These are phyloP conservation scores for Candida chilensis DNA, from an alignment of 805 yeast species.

Conservation along the genomic window DNA sequence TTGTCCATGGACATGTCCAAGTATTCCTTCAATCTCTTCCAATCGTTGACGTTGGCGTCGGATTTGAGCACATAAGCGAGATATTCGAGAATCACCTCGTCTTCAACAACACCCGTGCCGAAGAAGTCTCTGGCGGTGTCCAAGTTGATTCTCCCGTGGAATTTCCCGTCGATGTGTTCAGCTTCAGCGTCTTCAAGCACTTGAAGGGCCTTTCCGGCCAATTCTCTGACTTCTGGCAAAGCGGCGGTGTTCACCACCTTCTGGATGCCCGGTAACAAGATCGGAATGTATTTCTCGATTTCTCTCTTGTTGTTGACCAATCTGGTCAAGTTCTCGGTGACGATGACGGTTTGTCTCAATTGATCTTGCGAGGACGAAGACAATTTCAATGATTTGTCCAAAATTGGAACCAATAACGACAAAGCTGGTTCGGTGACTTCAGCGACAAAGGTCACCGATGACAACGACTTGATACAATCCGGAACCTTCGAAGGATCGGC, in stretches of 20 bases:
- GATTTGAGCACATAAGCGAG: slow-evolving; percentile 43
- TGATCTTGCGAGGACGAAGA: slow-evolving; percentile 92
- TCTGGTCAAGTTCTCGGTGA: slow-evolving; percentile 91
- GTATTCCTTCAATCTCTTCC: slow-evolving; percentile 53
- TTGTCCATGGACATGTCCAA: slow-evolving; percentile 20
- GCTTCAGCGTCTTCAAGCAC: slow-evolving; percentile 78
- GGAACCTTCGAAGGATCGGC: slow-evolving; percentile 88
- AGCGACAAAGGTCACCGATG: slow-evolving; percentile 94
- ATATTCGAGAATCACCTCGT: slow-evolving; percentile 34
- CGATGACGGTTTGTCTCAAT: slow-evolving; percentile 92
- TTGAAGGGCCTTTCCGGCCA: slow-evolving; percentile 77
- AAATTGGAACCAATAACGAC: slow-evolving; percentile 83
- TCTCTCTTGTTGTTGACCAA: slow-evolving; percentile 90
- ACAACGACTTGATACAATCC: slow-evolving; percentile 77
- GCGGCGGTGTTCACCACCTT: slow-evolving; percentile 87
- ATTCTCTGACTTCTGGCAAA: slow-evolving; percentile 90
- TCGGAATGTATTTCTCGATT: slow-evolving; percentile 81
- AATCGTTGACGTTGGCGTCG: slow-evolving; percentile 67
- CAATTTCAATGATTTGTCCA: slow-evolving; percentile 80
- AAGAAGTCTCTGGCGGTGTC: slow-evolving; percentile 43
- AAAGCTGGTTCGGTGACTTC: slow-evolving; percentile 97
- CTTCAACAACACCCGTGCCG: slow-evolving; percentile 16
- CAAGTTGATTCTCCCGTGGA: slow-evolving; percentile 62
- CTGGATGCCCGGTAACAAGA: slow-evolving; percentile 83
- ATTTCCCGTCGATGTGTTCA: slow-evolving; percentile 58